Conservation (phyloP, 768 basidiomycete genomes). For the Rhodosporidiobolus odoratus region DNA sequence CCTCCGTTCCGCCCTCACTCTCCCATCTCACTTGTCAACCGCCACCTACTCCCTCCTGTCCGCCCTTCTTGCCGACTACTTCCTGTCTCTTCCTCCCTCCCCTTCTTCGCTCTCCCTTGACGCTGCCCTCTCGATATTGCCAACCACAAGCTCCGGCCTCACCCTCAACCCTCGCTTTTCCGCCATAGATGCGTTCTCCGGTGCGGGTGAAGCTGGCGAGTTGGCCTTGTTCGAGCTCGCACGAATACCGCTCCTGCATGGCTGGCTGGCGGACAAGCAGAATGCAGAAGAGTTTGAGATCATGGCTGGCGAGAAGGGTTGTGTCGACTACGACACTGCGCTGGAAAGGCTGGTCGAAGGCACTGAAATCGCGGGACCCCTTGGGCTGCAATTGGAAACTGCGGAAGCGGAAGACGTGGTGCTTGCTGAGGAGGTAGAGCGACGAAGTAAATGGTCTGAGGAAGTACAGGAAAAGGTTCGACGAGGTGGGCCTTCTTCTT, state of each 20-base stretch:
- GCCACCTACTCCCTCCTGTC: conserved; percentile 83
- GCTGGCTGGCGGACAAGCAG: conserved; percentile 57
- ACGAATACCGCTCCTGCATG: conserved; percentile 75
- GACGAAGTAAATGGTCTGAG: conserved; percentile 49
- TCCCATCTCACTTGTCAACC: conserved; percentile 47
- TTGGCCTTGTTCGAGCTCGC: conserved; percentile 78
- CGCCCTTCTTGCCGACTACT: conserved; percentile 73
- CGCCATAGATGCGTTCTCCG: conserved; percentile 46
- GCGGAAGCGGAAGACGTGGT: conserved; percentile 32
- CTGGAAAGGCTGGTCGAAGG: conserved; percentile 72
- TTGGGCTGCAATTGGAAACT: conserved; percentile 48
- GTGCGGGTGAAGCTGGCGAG: conserved; percentile 56
- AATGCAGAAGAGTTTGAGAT: conserved; percentile 36
- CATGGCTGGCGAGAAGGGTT: conserved; percentile 22
- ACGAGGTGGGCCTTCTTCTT: conserved; percentile 56
- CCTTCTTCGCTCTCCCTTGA: conserved; percentile 51
- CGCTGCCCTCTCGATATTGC: conserved; percentile 69
- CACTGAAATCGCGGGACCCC: conserved; percentile 59
- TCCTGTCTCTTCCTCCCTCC: conserved; percentile 52
- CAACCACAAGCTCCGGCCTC: conserved; percentile 76
- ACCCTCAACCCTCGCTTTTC: conserved; percentile 83
- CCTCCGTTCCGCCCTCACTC: conserved; percentile 70
- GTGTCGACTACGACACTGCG: conserved; percentile 65
- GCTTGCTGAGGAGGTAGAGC: conserved; percentile 19
- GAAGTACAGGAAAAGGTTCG: conserved; percentile 62